Evolutionary conservation across 2,329 filamentous ascomycete species (phyloP), one percentile per base, ranked within the genome.

Genomic region (Cytospora leucostoma): DNA sequence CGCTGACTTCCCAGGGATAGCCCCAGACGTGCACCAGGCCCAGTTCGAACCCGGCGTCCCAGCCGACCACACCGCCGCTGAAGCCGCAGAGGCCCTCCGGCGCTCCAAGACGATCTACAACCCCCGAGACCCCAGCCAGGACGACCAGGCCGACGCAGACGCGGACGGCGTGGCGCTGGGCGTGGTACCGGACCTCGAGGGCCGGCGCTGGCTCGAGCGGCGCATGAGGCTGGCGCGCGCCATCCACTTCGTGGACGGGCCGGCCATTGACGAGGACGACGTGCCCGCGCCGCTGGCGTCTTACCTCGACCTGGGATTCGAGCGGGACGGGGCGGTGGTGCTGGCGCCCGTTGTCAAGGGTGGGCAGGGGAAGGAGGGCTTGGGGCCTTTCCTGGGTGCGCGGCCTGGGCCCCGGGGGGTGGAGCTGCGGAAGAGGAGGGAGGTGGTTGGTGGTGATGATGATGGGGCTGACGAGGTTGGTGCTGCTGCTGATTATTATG

Each of bases 151-250:
- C 53, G 44, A 56, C 53, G 40, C 55, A 10, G 59, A 57, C 15
- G 64, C 61, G 2, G 57, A 61, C 44, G 61, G 61, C 40, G 49
- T 64, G 10, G 58, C 34, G 11, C 55, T 65, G 19, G 64, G 64
- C 35, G 58, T 64, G 13, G 11, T 65, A 2, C 47, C 56, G 13
- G 57, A 65, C 49, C 32, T 3, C 8, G 38, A 49, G 2, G 64
- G 21, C 49, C 61, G 61, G 21, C 58, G 51, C 37, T 63, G 64
- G 61, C 64, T 53, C 34, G 61, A 65, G 57, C 58, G 33, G 32
- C 38, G 54, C 53, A 64, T 65, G 64, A 56, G 64, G 38, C 64
- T 65, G 12, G 37, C 53, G 19, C 61, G 64, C 15, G 61, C 11
- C 56, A 34, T 44, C 53, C 51, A 56, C 37, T 38, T 51, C 57